A percentile compares a stretch with the other conserved stretches of the same genome.
phyloP scores from a whole-genome alignment of 768 basidiomycete genomes.

The Lactarius sp. region DNA sequence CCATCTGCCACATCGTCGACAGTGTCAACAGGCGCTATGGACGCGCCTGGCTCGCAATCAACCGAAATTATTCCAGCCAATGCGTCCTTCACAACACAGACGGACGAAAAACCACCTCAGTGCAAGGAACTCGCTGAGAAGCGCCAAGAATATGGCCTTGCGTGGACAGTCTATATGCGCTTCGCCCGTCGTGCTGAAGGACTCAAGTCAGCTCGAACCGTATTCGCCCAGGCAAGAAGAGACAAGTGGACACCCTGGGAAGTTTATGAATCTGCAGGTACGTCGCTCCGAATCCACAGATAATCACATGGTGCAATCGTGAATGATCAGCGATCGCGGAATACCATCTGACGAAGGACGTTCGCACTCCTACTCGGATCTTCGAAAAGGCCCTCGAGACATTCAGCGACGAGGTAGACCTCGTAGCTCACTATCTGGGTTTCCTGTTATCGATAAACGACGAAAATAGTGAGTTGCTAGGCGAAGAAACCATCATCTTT shows the following conservation, averaged over 20 bases:
- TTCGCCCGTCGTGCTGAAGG: constrained; percentile 87
- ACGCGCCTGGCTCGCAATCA: constrained; percentile 6
- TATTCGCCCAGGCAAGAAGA: constrained; percentile 81
- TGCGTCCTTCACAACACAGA: constrained; percentile 41
- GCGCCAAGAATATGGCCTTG: constrained; percentile 69
- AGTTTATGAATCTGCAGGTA: constrained; percentile 89
- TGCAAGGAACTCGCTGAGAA: constrained; percentile 54
- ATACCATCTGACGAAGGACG: constrained; percentile 81
- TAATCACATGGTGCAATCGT: constrained; percentile 9
- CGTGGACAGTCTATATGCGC: constrained; percentile 89
- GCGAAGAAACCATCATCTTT: constrained; percentile 5
- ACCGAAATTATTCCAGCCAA: constrained; percentile 11
- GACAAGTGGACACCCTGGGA: constrained; percentile 82
- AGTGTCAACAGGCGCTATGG: constrained; percentile 25
- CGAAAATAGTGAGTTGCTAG: constrained; percentile 65
- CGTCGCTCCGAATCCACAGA: constrained; percentile 22
- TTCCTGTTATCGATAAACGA: constrained; percentile 95
- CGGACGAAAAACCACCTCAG: constrained; percentile 48
- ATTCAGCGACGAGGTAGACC: constrained; percentile 80
- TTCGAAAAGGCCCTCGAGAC: constrained; percentile 89
- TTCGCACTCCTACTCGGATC: constrained; percentile 78
- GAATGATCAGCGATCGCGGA: constrained; percentile 78
- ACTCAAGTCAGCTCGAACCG: constrained; percentile 65
- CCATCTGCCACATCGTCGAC: constrained; percentile 37
- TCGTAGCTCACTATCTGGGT: constrained; percentile 81